Percentiles rank a stretch among this genome's conserved stretches.
Conservation (phyloP, 768 basidiomycete genomes). For the Boletus eberwhitei region DNA sequence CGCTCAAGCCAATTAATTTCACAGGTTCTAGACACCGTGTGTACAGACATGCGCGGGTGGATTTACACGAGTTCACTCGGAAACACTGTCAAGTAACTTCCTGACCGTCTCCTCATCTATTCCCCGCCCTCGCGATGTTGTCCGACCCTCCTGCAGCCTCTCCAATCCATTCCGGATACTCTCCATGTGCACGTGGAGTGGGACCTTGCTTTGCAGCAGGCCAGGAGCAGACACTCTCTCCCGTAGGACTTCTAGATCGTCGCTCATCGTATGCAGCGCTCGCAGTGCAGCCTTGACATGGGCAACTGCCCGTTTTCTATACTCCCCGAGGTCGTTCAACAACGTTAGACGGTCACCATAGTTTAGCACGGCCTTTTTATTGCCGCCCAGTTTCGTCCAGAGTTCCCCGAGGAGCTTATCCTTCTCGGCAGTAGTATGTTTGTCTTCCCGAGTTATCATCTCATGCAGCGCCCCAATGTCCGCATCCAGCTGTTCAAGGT, state of each 20-base stretch:
- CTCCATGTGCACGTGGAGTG: slow-evolving; percentile 72
- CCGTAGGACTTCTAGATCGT: slow-evolving; percentile 74
- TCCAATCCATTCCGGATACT: slow-evolving; percentile 65
- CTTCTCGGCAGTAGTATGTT: slow-evolving; percentile 40
- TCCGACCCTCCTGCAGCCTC: slow-evolving; percentile 50
- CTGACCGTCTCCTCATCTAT: slow-evolving; percentile 38
- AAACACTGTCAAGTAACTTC: slow-evolving; percentile 18
- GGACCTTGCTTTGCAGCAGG: slow-evolving; percentile 54
- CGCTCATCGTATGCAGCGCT: slow-evolving; percentile 58
- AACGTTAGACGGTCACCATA: slow-evolving; percentile 51
- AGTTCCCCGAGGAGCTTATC: slow-evolving; percentile 59
- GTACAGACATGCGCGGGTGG: too few species aligned
- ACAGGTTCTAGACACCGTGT: too few species aligned
- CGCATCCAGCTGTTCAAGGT: slow-evolving; percentile 63
- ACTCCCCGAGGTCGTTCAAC: slow-evolving; percentile 52
- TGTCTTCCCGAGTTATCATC: slow-evolving; percentile 57
- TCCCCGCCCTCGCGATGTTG: slow-evolving; percentile 46
- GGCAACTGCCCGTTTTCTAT: slow-evolving; percentile 56
- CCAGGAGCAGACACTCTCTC: slow-evolving; percentile 70
- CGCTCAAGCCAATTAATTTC: too few species aligned
- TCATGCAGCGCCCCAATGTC: slow-evolving; percentile 56
- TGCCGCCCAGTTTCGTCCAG: slow-evolving; percentile 70
- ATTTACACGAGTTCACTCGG: slow-evolving; percentile 1
- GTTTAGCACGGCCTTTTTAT: slow-evolving; percentile 45
- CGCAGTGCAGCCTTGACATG: slow-evolving; percentile 68